A percentile compares a stretch with the other conserved stretches of the same genome.
Evolutionary conservation across 2,329 filamentous ascomycete genomes (phyloP).

Genomic region (Ceratocystis harringtonii): DNA sequence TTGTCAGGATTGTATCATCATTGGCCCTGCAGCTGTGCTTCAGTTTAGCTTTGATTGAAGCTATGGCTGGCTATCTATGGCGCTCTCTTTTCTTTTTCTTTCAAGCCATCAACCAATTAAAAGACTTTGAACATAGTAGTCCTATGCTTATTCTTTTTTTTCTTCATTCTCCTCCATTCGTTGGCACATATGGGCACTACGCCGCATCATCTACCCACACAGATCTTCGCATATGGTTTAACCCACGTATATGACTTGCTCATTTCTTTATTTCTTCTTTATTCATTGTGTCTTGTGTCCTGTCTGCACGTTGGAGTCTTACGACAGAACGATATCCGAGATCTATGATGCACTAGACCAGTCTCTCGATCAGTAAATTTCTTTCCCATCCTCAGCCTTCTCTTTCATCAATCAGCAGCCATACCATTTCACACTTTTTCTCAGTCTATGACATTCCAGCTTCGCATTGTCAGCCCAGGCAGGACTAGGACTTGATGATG

Average conservation of each 20-base stretch:
- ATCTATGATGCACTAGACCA: neutral
- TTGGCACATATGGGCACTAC: conserved; percentile 32
- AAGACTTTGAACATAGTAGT: neutral
- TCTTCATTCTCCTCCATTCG: neutral
- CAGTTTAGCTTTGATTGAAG: neutral
- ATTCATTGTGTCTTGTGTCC: neutral
- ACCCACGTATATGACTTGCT: neutral
- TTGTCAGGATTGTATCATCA: neutral
- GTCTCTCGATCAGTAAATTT: neutral
- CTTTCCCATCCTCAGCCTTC: neutral
- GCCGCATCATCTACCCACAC: conserved; percentile 20
- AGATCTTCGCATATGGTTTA: neutral
- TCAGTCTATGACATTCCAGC: neutral
- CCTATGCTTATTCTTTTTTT: neutral
- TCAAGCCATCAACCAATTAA: neutral
- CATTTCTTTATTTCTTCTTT: neutral
- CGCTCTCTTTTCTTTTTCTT: neutral
- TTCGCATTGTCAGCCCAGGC: neutral
- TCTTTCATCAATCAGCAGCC: neutral
- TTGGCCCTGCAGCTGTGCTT: neutral
- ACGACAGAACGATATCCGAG: conserved; percentile 1
- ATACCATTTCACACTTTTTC: neutral
- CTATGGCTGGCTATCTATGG: neutral
- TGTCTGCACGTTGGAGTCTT: neutral
- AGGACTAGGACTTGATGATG: neutral